A percentile compares a stretch with the other conserved stretches of the same genome.
Evolutionary conservation across 306 rosid genomes (phyloP).

Genomic region (Benincasa hispida): DNA sequence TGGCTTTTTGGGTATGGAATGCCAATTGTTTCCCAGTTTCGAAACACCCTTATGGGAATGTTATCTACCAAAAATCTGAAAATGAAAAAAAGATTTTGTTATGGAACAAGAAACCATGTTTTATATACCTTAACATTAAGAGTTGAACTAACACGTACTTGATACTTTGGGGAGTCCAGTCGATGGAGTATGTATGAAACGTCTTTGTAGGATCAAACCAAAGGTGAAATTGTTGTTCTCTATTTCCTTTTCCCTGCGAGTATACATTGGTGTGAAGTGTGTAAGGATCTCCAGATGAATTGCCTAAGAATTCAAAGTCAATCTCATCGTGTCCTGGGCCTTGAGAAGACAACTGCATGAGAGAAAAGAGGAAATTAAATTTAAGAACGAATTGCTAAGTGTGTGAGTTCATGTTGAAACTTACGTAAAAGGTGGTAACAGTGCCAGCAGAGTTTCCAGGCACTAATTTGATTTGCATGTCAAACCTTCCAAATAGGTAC

Average conservation of each 20-base stretch:
- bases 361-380: not conserved
- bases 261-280: constrained; percentile 25
- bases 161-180: constrained; percentile 25
- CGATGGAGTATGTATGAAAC: constrained; percentile 33
- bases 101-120: not conserved
- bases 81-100: not conserved
- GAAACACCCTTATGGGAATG: constrained; percentile 24
- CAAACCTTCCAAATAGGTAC: constrained; percentile 56
- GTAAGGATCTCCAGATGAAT: constrained; percentile 27
- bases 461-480: constrained; percentile 68
- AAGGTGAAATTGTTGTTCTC: constrained; percentile 28
- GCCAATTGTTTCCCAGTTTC: constrained; percentile 21
- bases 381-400: not conserved
- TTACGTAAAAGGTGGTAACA: constrained; percentile 66
- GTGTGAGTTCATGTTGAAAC: not conserved
- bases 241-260: constrained; percentile 22
- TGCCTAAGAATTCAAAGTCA: constrained; percentile 38
- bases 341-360: constrained; percentile 47
- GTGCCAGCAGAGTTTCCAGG: constrained; percentile 86
- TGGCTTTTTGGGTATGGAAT: constrained; percentile 21
- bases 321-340: constrained; percentile 38
- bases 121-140: not conserved
- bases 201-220: constrained; percentile 40
- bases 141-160: constrained; percentile 17
- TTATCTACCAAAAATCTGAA: constrained; percentile 24